Base-by-base conservation (phyloP, 768 basidiomycete species). In the Pisolithus albus region DNA sequence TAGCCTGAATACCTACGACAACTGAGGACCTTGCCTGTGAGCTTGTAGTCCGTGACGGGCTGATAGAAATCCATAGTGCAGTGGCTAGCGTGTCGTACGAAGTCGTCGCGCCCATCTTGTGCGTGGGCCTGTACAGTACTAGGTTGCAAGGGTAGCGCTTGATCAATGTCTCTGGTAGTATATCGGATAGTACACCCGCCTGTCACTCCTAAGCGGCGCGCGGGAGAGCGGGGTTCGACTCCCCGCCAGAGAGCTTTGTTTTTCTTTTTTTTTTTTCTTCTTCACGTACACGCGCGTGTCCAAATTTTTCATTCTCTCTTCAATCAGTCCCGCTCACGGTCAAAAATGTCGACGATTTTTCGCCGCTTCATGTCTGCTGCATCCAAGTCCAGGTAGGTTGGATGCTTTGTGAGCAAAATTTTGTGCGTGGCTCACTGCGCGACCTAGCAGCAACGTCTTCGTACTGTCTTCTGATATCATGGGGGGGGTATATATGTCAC, bases 341-440 rank as follows among this genome's bases (percentile, higher is more conserved):
- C 58, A 37, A 64, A 59, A 59, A 80, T 81, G 78, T 73, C 73
- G 7, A 71, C 70, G 15, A 75, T 78, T 60, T 66, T 82, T 45
- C 72, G 80, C 47, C 72, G 76, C 47, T 80, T 81, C 53, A 65
- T 71, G 7, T 74, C 79, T 19, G 70, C 78, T 50, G 74, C 80
- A 11, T 73, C 77, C 57, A 56, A 70, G n/a, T 49, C 61, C 2
- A 56, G 52, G 11, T 51, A 59, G 9, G 41, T 4, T 30, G 4
- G 55, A 2, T 21, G 60, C 57, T 15, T 50, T 26, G 11, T 41
- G 26, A 15, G 46, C 18, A 26, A 26, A 5, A 26, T 19, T 2
- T 7, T 16, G 9, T 45, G 2, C 6, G 42, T 64, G 18, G 55
- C 48, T 19, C 24, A 32, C 34, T 16, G 21, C 9, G 1, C 23